phyloP scores from a whole-genome alignment of 1,284 basidiomycete genomes.

The Heliocybe sulcata region DNA sequence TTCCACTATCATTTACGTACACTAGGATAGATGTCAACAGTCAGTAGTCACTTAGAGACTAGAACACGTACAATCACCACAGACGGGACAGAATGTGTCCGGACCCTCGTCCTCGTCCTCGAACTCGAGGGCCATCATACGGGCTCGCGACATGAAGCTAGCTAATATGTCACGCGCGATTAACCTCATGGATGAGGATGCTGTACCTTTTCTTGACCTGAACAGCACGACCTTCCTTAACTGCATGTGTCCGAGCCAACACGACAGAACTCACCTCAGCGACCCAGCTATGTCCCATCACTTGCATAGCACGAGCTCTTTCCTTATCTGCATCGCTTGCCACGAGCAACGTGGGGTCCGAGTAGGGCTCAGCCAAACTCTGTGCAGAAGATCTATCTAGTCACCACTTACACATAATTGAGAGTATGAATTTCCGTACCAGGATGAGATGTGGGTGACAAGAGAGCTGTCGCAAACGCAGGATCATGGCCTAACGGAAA shows the following conservation, averaged over 20 bases:
- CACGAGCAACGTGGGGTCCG: slow-evolving; percentile 42
- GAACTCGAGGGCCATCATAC: slow-evolving; percentile 30
- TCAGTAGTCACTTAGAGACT: neutral
- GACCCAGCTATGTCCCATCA: slow-evolving; percentile 51
- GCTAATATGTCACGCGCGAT: slow-evolving; percentile 23
- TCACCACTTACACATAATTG: neutral
- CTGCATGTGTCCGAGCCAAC: neutral
- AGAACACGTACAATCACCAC: slow-evolving; percentile 38
- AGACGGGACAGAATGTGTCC: slow-evolving; percentile 42
- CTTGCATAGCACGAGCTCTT: slow-evolving; percentile 41
- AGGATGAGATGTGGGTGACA: slow-evolving; percentile 60
- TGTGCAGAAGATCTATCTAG: slow-evolving; percentile 17
- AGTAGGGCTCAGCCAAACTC: slow-evolving; percentile 34
- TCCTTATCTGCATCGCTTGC: slow-evolving; percentile 46
- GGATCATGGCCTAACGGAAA: slow-evolving; percentile 43
- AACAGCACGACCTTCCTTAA: neutral
- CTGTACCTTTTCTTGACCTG: slow-evolving; percentile 33
- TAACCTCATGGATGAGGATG: neutral
- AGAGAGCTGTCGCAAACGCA: slow-evolving; percentile 61
- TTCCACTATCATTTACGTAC: slow-evolving; percentile 38
- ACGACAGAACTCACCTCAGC: slow-evolving; percentile 27
- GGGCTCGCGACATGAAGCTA: slow-evolving; percentile 30
- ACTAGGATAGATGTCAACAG: slow-evolving; percentile 22
- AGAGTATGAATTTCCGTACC: slow-evolving; percentile 23
- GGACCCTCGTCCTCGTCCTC: slow-evolving; percentile 34